Base-by-base conservation (phyloP, 192 early-diverging fungal genomes). In the Mortierella alpina region DNA sequence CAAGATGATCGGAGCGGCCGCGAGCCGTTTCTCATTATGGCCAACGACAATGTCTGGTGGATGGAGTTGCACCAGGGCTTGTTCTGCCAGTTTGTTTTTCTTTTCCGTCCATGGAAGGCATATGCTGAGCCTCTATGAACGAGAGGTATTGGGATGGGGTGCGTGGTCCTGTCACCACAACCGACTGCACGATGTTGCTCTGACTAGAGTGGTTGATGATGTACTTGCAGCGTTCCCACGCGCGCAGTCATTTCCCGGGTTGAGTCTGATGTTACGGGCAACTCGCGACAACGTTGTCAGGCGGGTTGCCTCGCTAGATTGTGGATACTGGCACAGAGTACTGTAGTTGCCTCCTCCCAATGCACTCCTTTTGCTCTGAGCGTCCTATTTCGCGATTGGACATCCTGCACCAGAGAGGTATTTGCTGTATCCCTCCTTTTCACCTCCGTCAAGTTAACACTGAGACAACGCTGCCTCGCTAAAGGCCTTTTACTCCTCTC, bases 101-200 rank as follows among this genome's bases (percentile, higher is more conserved):
- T 86, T 87, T 87, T 13, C 86, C 85, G 39, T 88, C 86, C 61
- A 86, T 88, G 18, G 84, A 86, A 2, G 86, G 87, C 51, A 78
- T 82, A 66, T 84, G 85, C 51, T 85, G 86, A 13, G 73, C 72
- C 70, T 88, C 87, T 60, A 58, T 65, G 17, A 75, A 65, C 18
- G 70, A 57, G 31, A 62, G 57, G 73, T 56, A 68, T 44, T 65
- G 68, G 17, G 72, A 72, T 1, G 72, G 59, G 4, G 72, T 79
- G 14, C 68, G 20, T 5, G 76, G 71, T 44, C 76, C 83, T 22
- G 65, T 75, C 63, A 75, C 68, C 11, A 51, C 68, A 62, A 84
- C 85, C 52, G 68, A 77, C n/a, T 45, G 84, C 10, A 23, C 68
- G 66, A 78, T 85, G 72, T 63, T 86, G 82, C 72, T 86, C 70